Evolutionary conservation across 106 monocot species (phyloP).

Genomic region (Dactylorhiza incarnata): DNA sequence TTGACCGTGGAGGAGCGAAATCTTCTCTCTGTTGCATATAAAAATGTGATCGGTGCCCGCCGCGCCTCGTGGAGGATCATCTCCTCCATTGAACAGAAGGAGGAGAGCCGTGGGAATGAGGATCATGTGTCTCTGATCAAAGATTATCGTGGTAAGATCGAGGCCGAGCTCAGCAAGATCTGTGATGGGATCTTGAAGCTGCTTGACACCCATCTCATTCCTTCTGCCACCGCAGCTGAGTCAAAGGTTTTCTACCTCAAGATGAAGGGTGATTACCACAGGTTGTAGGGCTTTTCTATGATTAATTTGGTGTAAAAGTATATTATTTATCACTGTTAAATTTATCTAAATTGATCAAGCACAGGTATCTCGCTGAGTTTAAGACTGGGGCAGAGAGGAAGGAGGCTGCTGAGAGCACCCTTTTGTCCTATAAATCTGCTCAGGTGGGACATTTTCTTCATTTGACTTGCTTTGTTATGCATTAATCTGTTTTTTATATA

Average conservation of each 20-base stretch:
- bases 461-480: background rate
- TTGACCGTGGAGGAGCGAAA: conserved; percentile 39
- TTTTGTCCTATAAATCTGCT: conserved; percentile 35
- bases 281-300: conserved; percentile 2
- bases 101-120: conserved; percentile 45
- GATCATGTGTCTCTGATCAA: conserved; percentile 36
- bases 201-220: conserved; percentile 34
- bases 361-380: conserved; percentile 41
- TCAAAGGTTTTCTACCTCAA: conserved; percentile 47
- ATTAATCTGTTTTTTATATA: background rate
- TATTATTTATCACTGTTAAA: background rate
- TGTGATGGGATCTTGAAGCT: conserved; percentile 37
- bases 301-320: background rate
- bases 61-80: conserved; percentile 43
- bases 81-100: conserved; percentile 46
- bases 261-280: conserved; percentile 52
- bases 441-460: conserved; percentile 18
- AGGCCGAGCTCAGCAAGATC: conserved; percentile 37
- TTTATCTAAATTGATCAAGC: conserved; percentile 2
- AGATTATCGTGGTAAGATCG: conserved; percentile 41
- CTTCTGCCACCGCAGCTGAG: conserved; percentile 28
- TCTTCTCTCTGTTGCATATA: conserved; percentile 38
- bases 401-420: conserved; percentile 37
- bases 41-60: conserved; percentile 42
- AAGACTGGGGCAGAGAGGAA: conserved; percentile 42